Base-by-base conservation (phyloP, 169 alveolate genomes). In the Cryptosporidium andersoni region DNA sequence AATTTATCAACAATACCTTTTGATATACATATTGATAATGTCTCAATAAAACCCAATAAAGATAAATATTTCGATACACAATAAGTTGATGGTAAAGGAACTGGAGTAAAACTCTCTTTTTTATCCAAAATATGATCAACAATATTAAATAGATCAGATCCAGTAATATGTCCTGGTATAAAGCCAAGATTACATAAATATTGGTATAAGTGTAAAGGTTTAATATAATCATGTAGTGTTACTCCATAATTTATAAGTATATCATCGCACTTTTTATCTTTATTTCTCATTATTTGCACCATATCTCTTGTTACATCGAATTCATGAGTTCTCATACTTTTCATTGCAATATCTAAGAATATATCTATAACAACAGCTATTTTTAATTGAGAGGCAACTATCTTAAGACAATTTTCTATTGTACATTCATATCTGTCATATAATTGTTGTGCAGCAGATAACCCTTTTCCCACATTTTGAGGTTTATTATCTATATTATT, bases 151-250 rank as follows among this genome's bases (percentile, higher is more conserved):
- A 74, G 55, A 1, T 74, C 85, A 60, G 37, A 48, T 11, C 85
- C 85, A 74, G 64, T 74, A 58, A 74, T 74, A 58, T 74, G 85
- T 16, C 85, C 85, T 14, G 85, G 85, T 58, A 74, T 58, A 7
- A 74, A 58, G 12, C 85, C 85, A 3, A 58, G 42, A 43, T 58
- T 48, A 11, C 56, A 45, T 45, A 74, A 60, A 58, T 42, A 74
- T 58, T 74, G 74, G 49, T 74, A 60, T 45, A 74, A 58, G 12
- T 56, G 67, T 34, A 60, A 49, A 39, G 85, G 85, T 37, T 74
- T 74, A 37, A 74, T 58, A 58, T 74, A 74, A 53, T 74, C 85
- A 74, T 58, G 60, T 74, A 58, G 74, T 45, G 85, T 74, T 43
- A 74, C 64, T 58, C 39, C 14, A 40, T 74, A 74, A 43, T 74